Base-by-base conservation (phyloP, 345 rosid species). In the Populus simonii region DNA sequence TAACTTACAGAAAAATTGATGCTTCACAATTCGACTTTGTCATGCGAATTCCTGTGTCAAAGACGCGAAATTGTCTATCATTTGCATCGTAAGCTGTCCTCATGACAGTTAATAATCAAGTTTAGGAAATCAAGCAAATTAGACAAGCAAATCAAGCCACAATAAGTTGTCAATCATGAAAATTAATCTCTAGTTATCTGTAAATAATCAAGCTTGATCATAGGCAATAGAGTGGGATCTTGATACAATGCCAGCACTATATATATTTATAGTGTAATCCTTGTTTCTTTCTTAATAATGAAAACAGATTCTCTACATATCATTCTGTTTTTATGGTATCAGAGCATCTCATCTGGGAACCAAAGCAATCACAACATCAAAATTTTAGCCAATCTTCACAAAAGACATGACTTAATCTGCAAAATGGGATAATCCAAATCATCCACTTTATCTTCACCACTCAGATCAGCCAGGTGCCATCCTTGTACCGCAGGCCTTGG, bases 321-420 rank as follows among this genome's bases (percentile, higher is more conserved):
- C 35, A 33, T 33, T 33, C 36, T 33, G 36, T 33, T 33, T 73
- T 53, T 29, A 74, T 74, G 76, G 15, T 74, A 74, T 74, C 55
- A 74, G n/a, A 57, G 51, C 33, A 36, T 3, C 36, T 31, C 22
- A 35, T 22, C 1, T 9, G 36, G 36, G 36, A 11, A 22, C 4
- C 11, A 61, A 38, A 61, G 36, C 36, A 33, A 33, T 33, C 6
- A 33, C 36, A 33, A 33, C 36, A 33, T 33, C 36, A 33, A 33
- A 33, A 33, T 33, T 33, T 33, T 33, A 33, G 5, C 36, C 6
- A 33, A 4, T 33, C 36, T 33, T 33, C 36, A 6, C 55, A 29
- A 72, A 33, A 33, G 6, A 72, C 47, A 33, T 4, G 59, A 23
- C 27, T 23, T 33, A 6, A 74, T 43, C 25, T 41, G 1, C 39